A percentile compares a stretch with the other conserved stretches of the same genome.
These are phyloP conservation scores for Begonia fuchsioides DNA, from an alignment of 306 rosid species.

Conservation along the genomic window DNA sequence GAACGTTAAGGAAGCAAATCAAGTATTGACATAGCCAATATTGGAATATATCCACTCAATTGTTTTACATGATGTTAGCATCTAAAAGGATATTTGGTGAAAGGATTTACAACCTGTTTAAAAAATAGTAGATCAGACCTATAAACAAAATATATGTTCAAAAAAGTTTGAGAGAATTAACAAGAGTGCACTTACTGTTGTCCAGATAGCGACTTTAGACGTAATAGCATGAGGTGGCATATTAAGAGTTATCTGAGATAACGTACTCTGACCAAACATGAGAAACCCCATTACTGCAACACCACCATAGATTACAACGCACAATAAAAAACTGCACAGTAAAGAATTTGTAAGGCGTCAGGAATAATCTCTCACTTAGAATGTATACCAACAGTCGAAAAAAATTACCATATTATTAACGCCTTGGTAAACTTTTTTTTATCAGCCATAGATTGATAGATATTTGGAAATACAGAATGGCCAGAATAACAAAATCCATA, in stretches of 20 bases:
- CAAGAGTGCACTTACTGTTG: slow-evolving; percentile 34
- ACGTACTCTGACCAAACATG: slow-evolving; percentile 51
- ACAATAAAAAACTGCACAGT: slow-evolving; percentile 43
- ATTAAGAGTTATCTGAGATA: slow-evolving; percentile 65
- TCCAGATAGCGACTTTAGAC: slow-evolving; percentile 59
- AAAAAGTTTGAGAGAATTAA: no score
- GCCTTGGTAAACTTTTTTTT: slow-evolving; percentile 47
- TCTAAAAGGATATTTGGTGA: slow-evolving; percentile 70
- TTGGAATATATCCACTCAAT: slow-evolving; percentile 4
- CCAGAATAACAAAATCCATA: slow-evolving; percentile 77
- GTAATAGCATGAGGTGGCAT: slow-evolving; percentile 38
- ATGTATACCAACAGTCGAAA: neutral
- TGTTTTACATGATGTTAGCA: slow-evolving; percentile 3
- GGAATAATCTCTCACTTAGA: slow-evolving; percentile 5
- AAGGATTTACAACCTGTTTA: slow-evolving; percentile 59
- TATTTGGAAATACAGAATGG: slow-evolving; percentile 69
- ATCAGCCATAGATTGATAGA: slow-evolving; percentile 79
- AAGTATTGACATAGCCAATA: slow-evolving; percentile 1
- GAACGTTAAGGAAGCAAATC: slow-evolving; percentile 30
- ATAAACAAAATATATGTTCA: no score
- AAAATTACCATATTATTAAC: slow-evolving; percentile 21
- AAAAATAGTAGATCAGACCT: slow-evolving; percentile 13
- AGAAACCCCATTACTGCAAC: slow-evolving; percentile 54
- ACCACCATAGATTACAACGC: slow-evolving; percentile 41
- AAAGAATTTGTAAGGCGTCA: slow-evolving; percentile 7